phyloP scores from a whole-genome alignment of 2,329 filamentous ascomycete species.

The Cercospora sp. region DNA sequence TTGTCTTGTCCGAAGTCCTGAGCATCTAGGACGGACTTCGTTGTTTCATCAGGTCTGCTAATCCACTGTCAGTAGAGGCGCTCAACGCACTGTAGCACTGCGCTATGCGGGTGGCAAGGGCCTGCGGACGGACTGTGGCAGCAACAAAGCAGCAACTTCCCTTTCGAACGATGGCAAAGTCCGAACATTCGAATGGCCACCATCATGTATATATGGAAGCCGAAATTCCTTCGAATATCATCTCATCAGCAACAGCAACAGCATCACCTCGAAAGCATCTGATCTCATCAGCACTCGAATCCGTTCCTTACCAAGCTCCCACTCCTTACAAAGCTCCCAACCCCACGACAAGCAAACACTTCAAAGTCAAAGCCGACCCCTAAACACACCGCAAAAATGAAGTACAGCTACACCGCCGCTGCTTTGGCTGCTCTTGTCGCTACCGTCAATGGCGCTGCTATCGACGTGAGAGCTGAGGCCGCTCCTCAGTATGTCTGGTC shows the following conservation, averaged over 20 bases:
- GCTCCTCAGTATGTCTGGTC: not conserved
- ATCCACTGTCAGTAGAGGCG: not conserved
- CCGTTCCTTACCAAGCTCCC: not conserved
- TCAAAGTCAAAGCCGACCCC: not conserved
- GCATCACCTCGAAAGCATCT: not conserved
- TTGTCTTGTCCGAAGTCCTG: not conserved
- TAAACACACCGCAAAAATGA: not conserved
- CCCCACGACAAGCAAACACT: not conserved
- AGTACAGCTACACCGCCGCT: not conserved
- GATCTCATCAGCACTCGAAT: not conserved
- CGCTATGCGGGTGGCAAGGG: not conserved
- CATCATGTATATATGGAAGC: not conserved
- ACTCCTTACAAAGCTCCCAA: not conserved
- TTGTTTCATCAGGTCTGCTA: not conserved
- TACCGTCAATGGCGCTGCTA: not conserved
- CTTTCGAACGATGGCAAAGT: not conserved
- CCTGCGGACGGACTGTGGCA: not conserved
- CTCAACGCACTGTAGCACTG: not conserved
- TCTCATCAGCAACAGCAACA: not conserved
- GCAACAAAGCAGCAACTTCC: not conserved
- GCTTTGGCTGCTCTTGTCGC: not conserved
- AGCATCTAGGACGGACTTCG: not conserved
- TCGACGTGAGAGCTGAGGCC: not conserved
- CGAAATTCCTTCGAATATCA: not conserved
- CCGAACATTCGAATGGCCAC: not conserved